These are phyloP conservation scores for Brettanomyces anomalus DNA, from an alignment of 805 yeast species.

Conservation along the genomic window DNA sequence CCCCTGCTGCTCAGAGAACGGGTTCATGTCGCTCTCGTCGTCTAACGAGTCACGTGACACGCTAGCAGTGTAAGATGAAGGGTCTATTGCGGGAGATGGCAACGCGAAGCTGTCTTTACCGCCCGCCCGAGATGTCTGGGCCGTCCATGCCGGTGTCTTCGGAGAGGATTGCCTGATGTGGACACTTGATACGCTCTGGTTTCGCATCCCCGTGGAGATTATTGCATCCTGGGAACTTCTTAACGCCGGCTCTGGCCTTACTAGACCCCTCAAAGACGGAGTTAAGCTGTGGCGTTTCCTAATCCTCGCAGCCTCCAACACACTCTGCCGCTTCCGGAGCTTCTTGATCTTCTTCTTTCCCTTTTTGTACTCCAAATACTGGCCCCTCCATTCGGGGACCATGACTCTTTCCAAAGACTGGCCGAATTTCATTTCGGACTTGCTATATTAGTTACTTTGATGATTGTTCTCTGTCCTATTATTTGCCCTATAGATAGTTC, in stretches of 20 bases:
- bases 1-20: background rate
- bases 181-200: background rate
- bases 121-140: no score
- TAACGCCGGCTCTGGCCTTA: background rate
- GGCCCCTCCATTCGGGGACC: slow-evolving; percentile 86
- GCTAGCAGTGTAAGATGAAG: no score
- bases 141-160: no score
- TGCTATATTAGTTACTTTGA: no score
- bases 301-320: background rate
- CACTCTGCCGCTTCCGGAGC: slow-evolving; percentile 12
- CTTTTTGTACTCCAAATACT: slow-evolving; percentile 62
- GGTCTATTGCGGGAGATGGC: slow-evolving; percentile 1
- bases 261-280: background rate
- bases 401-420: slow-evolving; percentile 57
- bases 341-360: slow-evolving; percentile 33
- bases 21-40: background rate
- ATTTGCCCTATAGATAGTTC: no score
- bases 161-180: no score
- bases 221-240: background rate
- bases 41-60: background rate
- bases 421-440: slow-evolving; percentile 51
- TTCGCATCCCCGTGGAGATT: background rate
- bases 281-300: background rate
- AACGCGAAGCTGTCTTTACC: background rate
- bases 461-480: no score